phyloP scores from a whole-genome alignment of 257 asterid species.

The Solanum raphanifolium region DNA sequence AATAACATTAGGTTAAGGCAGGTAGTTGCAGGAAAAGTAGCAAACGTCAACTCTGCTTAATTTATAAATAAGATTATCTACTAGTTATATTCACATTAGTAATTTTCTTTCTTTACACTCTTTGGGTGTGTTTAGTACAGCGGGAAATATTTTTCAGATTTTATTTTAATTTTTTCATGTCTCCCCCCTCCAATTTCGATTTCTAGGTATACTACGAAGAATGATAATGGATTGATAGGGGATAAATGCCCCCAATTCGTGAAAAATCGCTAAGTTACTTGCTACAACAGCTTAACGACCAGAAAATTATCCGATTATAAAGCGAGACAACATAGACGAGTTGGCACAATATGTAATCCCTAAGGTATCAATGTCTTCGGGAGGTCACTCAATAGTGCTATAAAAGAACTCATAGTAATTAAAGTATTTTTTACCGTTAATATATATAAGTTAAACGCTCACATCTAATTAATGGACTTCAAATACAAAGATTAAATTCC shows the following conservation, averaged over 20 bases:
- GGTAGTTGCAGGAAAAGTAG: neutral
- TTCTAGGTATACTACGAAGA: neutral
- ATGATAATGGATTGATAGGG: neutral
- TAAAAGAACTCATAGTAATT: neutral
- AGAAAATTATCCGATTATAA: neutral
- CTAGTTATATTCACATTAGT: neutral
- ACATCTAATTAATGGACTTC: too few species aligned
- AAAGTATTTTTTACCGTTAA: neutral
- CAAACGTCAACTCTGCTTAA: neutral
- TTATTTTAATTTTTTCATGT: neutral
- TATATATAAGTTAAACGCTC: neutral
- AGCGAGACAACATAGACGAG: neutral
- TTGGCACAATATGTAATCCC: neutral
- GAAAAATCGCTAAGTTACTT: neutral
- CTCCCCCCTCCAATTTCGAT: too few species aligned
- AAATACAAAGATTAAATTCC: neutral
- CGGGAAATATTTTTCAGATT: neutral
- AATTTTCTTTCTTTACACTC: neutral
- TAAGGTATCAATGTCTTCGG: neutral
- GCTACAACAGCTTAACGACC: fast-evolving
- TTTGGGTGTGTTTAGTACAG: neutral
- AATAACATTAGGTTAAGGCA: neutral
- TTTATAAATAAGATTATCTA: neutral
- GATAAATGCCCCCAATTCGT: neutral
- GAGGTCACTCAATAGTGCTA: neutral